Evolutionary conservation across 129 eudicot species (phyloP).

Genomic region (Sambucus nigra): DNA sequence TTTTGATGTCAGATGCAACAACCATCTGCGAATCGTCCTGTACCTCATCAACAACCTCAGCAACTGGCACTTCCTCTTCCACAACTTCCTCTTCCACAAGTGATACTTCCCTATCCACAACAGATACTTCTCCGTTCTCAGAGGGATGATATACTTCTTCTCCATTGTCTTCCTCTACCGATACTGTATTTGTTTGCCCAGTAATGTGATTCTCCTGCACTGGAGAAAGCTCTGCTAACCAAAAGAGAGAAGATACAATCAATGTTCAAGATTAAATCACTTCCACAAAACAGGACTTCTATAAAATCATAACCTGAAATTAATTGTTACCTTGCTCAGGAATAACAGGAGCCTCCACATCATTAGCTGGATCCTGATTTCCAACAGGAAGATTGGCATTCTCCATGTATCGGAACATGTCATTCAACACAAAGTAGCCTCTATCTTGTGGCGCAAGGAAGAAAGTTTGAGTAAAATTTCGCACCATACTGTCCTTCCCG

Average conservation of each 20-base stretch:
- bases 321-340: constrained; percentile 43
- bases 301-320: neutral
- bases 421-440: constrained; percentile 80
- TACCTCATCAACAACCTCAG: constrained; percentile 57
- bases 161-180: constrained; percentile 38
- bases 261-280: neutral
- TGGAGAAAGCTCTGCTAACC: constrained; percentile 25
- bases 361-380: constrained; percentile 22
- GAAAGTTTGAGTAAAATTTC: constrained; percentile 61
- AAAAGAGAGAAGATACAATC: neutral
- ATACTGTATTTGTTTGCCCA: constrained; percentile 32
- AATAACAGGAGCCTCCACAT: constrained; percentile 28
- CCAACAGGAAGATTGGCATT: constrained; percentile 14
- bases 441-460: constrained; percentile 93
- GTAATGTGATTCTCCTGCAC: constrained; percentile 33
- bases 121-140: constrained; percentile 45
- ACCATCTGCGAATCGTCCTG: constrained; percentile 31
- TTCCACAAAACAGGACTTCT: neutral
- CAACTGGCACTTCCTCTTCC: constrained; percentile 45
- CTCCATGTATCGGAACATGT: constrained; percentile 64
- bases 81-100: constrained; percentile 43
- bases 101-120: constrained; percentile 40
- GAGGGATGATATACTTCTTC: constrained; percentile 36
- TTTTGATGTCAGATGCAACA: constrained; percentile 39
- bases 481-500: constrained; percentile 36